These are phyloP conservation scores for Apiotrichum domesticum DNA, from an alignment of 1,284 basidiomycete species.

Conservation along the genomic window DNA sequence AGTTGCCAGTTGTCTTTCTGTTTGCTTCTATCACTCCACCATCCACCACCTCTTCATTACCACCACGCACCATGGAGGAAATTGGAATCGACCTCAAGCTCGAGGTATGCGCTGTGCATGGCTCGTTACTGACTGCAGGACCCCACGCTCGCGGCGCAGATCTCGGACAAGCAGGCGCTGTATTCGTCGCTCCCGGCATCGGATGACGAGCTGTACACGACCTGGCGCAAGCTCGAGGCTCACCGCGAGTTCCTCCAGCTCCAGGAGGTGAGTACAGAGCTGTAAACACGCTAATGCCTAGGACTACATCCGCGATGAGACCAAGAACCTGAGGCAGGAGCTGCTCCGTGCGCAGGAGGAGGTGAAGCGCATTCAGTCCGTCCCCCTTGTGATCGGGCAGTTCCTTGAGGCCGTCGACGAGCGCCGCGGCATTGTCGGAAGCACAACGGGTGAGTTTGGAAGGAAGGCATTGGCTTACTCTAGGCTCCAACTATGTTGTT, in stretches of 20 bases:
- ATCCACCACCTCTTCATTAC: not conserved
- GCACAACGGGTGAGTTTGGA: slow-evolving; percentile 64
- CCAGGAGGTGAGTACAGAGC: slow-evolving; percentile 59
- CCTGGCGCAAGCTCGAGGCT: slow-evolving; percentile 87
- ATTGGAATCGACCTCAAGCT: slow-evolving; percentile 71
- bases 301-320: slow-evolving; percentile 98
- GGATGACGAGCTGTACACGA: slow-evolving; percentile 89
- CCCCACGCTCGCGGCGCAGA: slow-evolving; percentile 78
- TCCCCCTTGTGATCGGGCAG: slow-evolving; percentile 99
- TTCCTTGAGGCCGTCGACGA: slow-evolving; percentile 99
- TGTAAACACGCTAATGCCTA: slow-evolving; percentile 13
- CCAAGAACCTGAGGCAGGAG: slow-evolving; percentile 94
- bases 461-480: not conserved
- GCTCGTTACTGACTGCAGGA: slow-evolving; percentile 55
- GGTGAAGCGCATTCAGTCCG: slow-evolving; percentile 98
- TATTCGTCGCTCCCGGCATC: slow-evolving; percentile 67
- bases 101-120: slow-evolving; percentile 54
- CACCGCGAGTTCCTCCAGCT: slow-evolving; percentile 91
- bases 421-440: slow-evolving; percentile 93
- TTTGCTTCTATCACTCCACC: slow-evolving; percentile 5
- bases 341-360: slow-evolving; percentile 98
- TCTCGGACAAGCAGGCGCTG: slow-evolving; percentile 79
- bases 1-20: not conserved
- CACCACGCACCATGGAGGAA: slow-evolving; percentile 47
- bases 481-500: slow-evolving; percentile 92